Evolutionary conservation across 2,329 filamentous ascomycete genomes (phyloP), one percentile per base, ranked within the genome.

Genomic region (Corniculantispora saksenae): DNA sequence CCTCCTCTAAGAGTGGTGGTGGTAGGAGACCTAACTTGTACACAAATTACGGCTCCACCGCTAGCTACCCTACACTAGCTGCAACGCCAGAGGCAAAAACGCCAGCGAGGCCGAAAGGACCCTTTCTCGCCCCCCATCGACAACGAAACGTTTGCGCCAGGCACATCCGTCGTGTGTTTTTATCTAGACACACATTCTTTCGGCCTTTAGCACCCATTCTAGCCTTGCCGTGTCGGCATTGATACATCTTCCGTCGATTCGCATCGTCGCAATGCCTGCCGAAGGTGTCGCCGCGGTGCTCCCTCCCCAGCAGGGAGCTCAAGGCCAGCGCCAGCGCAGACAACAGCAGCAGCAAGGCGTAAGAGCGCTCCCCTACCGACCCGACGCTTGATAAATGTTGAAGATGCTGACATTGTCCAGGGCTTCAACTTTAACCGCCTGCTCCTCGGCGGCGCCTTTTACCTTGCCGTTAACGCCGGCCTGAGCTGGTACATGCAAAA

Each of bases 381-480:
- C 17, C 19, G 40, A 48, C 15, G 25, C 17, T 6, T 3, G 29
- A 13, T 21, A 17, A 29, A 21, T 13, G 1, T 21, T n/a, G 3
- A 17, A 45, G 38, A 12, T 17, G 25, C 60, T 63, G 17, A 63
- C 29, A 6, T 35, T 7, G 40, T 67, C 19, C 45, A 78, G 76
- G 71, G 58, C 47, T 61, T 84, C 65, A 74, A 65, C 68, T 73
- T 82, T 62, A 78, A 73, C 66, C 84, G 83, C 68, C 76, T 87
- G 38, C 71, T 83, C 45, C 77, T 87, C 66, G 84, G 85, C 58
- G 79, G 82, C 35, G 79, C 81, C 66, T 78, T 87, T 72, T 89
- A 86, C 75, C 80, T 88, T 68, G 86, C 82, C 62, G 80, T 89
- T 75, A 88, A 90, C 73, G 76, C 85, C 64, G 72, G 84, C 64